Evolutionary conservation across 192 early-diverging fungal species (phyloP), one percentile per base, ranked within the genome.

Genomic region (Backusella morwellensis): DNA sequence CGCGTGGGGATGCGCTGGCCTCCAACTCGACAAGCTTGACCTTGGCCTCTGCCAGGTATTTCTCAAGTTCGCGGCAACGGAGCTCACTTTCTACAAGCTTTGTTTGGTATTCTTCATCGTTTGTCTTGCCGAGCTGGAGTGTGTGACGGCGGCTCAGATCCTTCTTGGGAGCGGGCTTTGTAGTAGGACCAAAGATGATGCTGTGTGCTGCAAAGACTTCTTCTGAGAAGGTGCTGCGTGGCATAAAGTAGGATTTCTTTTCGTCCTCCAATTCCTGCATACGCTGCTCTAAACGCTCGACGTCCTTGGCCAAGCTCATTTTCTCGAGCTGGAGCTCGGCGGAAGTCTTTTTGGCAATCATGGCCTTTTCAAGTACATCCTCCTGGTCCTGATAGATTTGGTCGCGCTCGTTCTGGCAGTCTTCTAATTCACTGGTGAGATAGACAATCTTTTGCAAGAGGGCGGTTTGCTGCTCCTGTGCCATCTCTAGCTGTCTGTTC

Each of bases 1-100:
- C 71, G 17, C 74, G 77, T 32, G 81, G 73, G 14, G 63, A 73
- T 41, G 73, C 35, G 41, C 50, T 40, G 12, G 77, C 67, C 56
- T 83, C 78, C 29, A 75, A 77, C 36, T 77, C 78, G 1, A 70
- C 82, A 1, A 83, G 23, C 35, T 80, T 80, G 17, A 83, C 71
- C 38, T 83, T 83, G 29, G 82, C 73, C 44, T 83, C 82, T 12
- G 82, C 82, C 19, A 83, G 36, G 32, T 80, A 35, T 34, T 83
- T 79, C 19, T 83, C 82, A 5, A 83, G 35, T 66, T 83, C 82
- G 2, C 82, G 75, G 41, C 82, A 83, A 1, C 82, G 78, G 7
- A 80, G 40, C 52, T 83, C 81, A 17, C 72, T 76, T 11, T 83
- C 78, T 3, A 79, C 75, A 32, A 68, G 77, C 23, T 79, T 79